Evolutionary conservation across 208 protist species (phyloP).

Genomic region (Acanthamoeba lenticulata): DNA sequence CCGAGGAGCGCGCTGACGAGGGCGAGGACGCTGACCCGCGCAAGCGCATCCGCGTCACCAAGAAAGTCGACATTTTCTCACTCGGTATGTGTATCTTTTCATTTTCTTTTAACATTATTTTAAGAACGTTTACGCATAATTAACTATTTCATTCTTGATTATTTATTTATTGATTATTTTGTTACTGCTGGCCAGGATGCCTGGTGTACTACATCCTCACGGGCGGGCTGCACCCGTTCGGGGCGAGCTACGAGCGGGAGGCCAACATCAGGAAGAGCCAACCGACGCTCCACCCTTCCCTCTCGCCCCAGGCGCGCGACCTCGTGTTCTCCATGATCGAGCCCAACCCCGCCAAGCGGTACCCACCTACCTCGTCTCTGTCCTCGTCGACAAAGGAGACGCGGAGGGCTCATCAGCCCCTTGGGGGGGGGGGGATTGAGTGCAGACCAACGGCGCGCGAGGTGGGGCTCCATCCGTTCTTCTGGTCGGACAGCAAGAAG

Average conservation of each 20-base stretch:
- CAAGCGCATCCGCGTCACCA: constrained; percentile 45
- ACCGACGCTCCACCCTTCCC: neutral
- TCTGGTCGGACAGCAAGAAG: constrained; percentile 25
- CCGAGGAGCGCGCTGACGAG: neutral
- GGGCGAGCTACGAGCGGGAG: constrained; percentile 62
- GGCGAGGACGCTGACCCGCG: neutral
- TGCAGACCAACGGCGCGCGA: constrained; percentile 35
- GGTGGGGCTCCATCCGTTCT: neutral
- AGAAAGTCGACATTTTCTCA: constrained; percentile 75
- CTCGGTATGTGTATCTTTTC: neutral
- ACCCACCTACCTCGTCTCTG: neutral
- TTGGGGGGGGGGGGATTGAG: too few species aligned
- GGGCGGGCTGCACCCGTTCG: constrained; percentile 75
- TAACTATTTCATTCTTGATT: too few species aligned
- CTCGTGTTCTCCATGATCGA: neutral
- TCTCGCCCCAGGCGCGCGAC: constrained; percentile 12
- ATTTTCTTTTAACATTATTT: neutral
- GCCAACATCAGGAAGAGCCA: constrained; percentile 75
- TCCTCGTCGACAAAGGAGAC: too few species aligned
- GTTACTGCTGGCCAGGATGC: constrained; percentile 22
- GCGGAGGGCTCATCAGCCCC: too few species aligned
- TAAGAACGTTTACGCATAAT: neutral
- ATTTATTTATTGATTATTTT: too few species aligned
- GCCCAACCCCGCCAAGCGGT: neutral
- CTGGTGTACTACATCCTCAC: constrained; percentile 75